Percentiles rank a stretch among this genome's conserved stretches.
Evolutionary conservation across 805 yeast genomes (phyloP).

Genomic region (Kodamaea kaohsiungensis): DNA sequence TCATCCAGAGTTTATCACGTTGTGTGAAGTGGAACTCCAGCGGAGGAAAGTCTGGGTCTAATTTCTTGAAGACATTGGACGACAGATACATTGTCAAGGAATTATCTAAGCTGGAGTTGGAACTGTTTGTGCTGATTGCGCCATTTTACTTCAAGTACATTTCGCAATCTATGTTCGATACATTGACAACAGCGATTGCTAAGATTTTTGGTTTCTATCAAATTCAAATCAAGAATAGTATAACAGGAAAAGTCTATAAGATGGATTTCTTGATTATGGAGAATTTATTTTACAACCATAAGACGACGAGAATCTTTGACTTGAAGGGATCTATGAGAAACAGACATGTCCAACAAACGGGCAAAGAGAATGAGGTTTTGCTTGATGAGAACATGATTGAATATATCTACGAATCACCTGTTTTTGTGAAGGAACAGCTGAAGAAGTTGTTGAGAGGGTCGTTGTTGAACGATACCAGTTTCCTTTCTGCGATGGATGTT

Average conservation of each 20-base stretch:
- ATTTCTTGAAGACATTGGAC: conserved; percentile 88
- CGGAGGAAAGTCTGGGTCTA: conserved; percentile 97
- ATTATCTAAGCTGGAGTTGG: conserved; percentile 82
- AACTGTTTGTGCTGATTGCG: conserved; percentile 92
- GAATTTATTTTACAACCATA: conserved; percentile 82
- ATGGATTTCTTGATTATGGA: conserved; percentile 96
- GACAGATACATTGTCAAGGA: conserved; percentile 89
- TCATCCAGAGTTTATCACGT: conserved; percentile 85
- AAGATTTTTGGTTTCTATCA: conserved; percentile 96
- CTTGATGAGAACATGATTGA: conserved; percentile 98
- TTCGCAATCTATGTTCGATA: conserved; percentile 93
- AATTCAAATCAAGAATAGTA: conserved; percentile 79
- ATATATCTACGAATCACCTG: conserved; percentile 92
- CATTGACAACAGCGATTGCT: conserved; percentile 90
- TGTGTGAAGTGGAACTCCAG: conserved; percentile 95
- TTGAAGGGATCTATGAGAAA: conserved; percentile 98
- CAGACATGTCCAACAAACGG: conserved; percentile 95
- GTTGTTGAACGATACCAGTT: conserved; percentile 91
- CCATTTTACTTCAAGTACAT: conserved; percentile 96
- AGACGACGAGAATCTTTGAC: conserved; percentile 86
- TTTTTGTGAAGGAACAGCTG: conserved; percentile 90
- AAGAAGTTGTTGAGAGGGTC: conserved; percentile 85
- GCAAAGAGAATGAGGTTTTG: conserved; percentile 89
- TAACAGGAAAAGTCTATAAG: conserved; percentile 72
- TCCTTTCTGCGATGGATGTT: conserved; percentile 94